Base-by-base conservation (phyloP, 768 basidiomycete genomes). In the Pulveroboletus sp. region DNA sequence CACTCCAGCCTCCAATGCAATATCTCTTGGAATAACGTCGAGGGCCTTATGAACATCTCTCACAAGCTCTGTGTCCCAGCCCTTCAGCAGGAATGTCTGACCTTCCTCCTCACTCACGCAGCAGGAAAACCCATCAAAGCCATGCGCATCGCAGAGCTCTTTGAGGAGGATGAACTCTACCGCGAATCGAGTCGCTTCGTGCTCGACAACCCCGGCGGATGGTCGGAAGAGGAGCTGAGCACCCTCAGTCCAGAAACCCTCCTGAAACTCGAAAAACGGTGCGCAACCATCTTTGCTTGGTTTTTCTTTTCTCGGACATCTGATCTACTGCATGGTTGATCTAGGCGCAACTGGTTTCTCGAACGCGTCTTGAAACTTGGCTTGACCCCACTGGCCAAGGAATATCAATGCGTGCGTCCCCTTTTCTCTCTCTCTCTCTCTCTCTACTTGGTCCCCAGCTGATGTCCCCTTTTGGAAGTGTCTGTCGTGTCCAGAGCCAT, bases 21-120 rank as follows among this genome's bases (percentile, higher is more conserved):
- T 9, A 93, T 95, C 45, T 87, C 90, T 0, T 97, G 94, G 91
- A 89, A 90, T 58, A 97, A 97, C 65, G 94, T 92, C 23, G 92
- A 91, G 58, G 85, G 86, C 34, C 77, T 92, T 35, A 87, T 94
- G 82, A 90, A 94, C 61, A 86, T 95, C 19, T 84, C 91, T 3
- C 84, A 90, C 68, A 94, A 93, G 62, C 82, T 95, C 47, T 88
- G 87, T 53, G 88, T 90, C 5, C 84, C 89, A 2, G 73, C 87
- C 3, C 75, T 97, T 34, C 88, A 91, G 61, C 78, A 79, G 36
- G 83, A 90, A 61, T 95, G 92, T 66, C 77, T 90, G 25, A 82
- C 80, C 4, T 97, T 97, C 69, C 78, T 97, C 25, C 79, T 97
- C 39, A 91, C 90, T 0, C 92, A 94, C 56, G 94, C 94, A 1